phyloP scores from a whole-genome alignment of 768 basidiomycete species.

The Amanita jacksonii region DNA sequence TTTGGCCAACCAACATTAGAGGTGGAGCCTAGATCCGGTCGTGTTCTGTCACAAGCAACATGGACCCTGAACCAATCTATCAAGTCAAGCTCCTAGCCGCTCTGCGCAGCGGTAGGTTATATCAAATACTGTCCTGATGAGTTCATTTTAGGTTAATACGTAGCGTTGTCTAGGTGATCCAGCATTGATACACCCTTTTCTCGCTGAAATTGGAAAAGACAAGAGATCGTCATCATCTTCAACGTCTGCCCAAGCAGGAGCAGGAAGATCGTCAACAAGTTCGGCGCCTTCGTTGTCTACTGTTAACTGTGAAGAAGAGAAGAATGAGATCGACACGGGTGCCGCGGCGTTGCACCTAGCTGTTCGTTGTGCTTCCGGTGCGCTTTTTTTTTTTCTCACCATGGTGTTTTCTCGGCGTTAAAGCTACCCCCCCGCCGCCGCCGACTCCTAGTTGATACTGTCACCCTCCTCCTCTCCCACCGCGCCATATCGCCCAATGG shows the following conservation, averaged over 20 bases:
- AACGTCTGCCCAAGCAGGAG: no score
- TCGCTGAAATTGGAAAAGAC: conserved; percentile 67
- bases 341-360: conserved; percentile 76
- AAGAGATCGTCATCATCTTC: conserved; percentile 24
- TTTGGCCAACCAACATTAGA: no score
- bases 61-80: conserved; percentile 35
- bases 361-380: conserved; percentile 71
- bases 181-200: conserved; percentile 69
- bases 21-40: no score
- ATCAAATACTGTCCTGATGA: no score
- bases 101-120: conserved; percentile 43
- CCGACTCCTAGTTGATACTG: conserved; percentile 54
- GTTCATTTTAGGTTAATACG: no score
- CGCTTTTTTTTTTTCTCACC: background rate
- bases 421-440: no score
- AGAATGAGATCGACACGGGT: conserved; percentile 46
- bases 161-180: conserved; percentile 57
- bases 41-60: no score
- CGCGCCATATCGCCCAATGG: conserved; percentile 75
- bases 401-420: background rate
- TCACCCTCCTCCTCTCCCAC: conserved; percentile 58
- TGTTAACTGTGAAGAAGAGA: no score
- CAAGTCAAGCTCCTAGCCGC: conserved; percentile 60
- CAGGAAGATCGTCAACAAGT: no score
- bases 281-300: no score